Percentiles rank a stretch among this genome's conserved stretches.
Conservation (phyloP, 805 yeast species). For the Cyberlindnera euphorbiae region DNA sequence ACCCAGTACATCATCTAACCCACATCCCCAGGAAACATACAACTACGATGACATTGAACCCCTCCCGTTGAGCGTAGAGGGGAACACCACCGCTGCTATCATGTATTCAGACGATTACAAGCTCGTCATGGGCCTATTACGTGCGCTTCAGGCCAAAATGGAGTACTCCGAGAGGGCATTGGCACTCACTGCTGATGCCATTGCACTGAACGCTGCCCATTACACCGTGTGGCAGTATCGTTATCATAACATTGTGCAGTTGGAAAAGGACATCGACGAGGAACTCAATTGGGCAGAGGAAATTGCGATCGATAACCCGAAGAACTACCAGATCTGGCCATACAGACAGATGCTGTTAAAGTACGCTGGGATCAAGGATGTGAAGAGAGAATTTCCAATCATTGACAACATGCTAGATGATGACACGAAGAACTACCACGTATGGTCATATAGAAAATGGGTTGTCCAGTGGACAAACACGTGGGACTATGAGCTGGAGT, state of each 20-base stretch:
- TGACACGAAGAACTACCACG: conserved; percentile 91
- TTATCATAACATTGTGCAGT: conserved; percentile 41
- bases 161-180: conserved; percentile 74
- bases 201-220: conserved; percentile 77
- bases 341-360: conserved; percentile 69
- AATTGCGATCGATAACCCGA: conserved; percentile 70
- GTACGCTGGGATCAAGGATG: conserved; percentile 29
- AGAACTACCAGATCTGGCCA: conserved; percentile 97
- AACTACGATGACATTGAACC: conserved; percentile 42
- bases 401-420: conserved; percentile 63
- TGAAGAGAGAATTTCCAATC: conserved; percentile 59
- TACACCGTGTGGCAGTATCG: conserved; percentile 86
- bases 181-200: conserved; percentile 56
- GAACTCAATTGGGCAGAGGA: conserved; percentile 81
- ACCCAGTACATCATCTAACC: too few species aligned
- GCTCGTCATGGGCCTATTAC: conserved; percentile 51
- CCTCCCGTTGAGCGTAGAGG: conserved; percentile 37
- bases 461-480: conserved; percentile 52
- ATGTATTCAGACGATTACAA: conserved; percentile 71
- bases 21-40: conserved; percentile 21
- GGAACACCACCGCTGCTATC: conserved; percentile 53
- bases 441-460: conserved; percentile 94
- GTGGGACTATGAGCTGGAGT: conserved; percentile 47
- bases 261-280: conserved; percentile 34
- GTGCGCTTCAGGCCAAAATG: conserved; percentile 51